Evolutionary conservation across 2,329 filamentous ascomycete species (phyloP).

Genomic region (Aschersonia sp.): DNA sequence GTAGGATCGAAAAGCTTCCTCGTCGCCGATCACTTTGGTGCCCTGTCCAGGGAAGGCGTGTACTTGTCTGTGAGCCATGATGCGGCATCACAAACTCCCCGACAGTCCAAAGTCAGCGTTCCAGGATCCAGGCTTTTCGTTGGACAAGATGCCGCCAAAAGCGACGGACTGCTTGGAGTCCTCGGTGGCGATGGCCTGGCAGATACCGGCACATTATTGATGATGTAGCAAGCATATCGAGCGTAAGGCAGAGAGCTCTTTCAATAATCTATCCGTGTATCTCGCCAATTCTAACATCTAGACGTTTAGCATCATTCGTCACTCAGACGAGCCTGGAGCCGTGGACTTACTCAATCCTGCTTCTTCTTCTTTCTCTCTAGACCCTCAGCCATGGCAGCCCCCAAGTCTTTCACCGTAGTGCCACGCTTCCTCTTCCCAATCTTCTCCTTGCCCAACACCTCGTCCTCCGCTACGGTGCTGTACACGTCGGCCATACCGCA

Average conservation of each 20-base stretch:
- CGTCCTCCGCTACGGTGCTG: conserved; percentile 43
- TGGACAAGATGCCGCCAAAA: background rate
- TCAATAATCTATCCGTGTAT: no score
- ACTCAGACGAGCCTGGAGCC: background rate
- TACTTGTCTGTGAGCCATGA: conserved; percentile 26
- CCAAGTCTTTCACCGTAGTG: conserved; percentile 42
- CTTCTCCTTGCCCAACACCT: conserved; percentile 44
- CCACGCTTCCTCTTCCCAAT: conserved; percentile 41
- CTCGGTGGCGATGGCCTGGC: conserved; percentile 3
- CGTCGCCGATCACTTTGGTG: conserved; percentile 39
- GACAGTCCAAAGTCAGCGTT: conserved; percentile 18
- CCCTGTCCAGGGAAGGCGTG: conserved; percentile 44
- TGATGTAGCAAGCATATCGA: background rate
- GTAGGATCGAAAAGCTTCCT: conserved; percentile 1
- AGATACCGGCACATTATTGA: conserved; percentile 4
- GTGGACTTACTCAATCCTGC: conserved; percentile 1
- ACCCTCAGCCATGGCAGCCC: conserved; percentile 31
- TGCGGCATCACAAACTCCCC: conserved; percentile 2
- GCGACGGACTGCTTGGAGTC: conserved; percentile 1
- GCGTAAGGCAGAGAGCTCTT: no score
- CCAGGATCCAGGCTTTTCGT: conserved; percentile 18
- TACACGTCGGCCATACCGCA: conserved; percentile 47
- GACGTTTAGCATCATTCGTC: background rate
- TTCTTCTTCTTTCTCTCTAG: conserved; percentile 29
- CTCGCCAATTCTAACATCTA: no score